Evolutionary conservation across 306 rosid species (phyloP).

Genomic region (Ceratonia siliqua): DNA sequence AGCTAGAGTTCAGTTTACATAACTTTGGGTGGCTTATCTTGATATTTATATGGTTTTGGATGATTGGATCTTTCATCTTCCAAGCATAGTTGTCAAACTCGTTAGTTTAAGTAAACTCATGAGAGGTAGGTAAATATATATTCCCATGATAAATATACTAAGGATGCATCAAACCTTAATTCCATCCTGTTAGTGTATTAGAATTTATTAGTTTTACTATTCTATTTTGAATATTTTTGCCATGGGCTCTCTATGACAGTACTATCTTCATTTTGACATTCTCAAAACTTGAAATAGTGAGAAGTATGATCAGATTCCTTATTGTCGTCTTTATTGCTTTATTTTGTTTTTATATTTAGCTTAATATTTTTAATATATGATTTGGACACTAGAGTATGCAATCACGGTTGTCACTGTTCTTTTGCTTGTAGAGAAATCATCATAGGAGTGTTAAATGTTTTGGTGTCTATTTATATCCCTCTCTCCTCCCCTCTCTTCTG

Average conservation of each 20-base stretch:
- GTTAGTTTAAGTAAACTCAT: too few species aligned
- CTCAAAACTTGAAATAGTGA: background rate
- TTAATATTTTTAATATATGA: background rate
- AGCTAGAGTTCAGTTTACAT: background rate
- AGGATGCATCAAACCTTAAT: too few species aligned
- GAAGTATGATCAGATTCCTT: background rate
- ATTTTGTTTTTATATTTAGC: background rate
- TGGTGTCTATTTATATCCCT: background rate
- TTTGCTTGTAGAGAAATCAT: background rate
- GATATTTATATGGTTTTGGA: slow-evolving; percentile 6
- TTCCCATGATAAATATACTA: too few species aligned
- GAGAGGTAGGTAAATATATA: too few species aligned
- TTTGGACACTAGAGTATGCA: background rate
- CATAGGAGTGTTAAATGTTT: background rate
- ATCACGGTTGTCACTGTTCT: background rate
- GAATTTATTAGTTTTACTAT: background rate
- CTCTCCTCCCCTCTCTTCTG: background rate
- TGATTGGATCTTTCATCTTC: background rate
- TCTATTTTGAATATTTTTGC: background rate
- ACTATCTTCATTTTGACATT: background rate
- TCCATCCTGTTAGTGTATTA: too few species aligned
- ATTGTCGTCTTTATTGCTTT: background rate
- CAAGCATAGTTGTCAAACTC: too few species aligned
- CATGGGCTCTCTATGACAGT: background rate
- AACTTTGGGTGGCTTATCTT: background rate